Evolutionary conservation across 768 basidiomycete genomes (phyloP).

Genomic region (Lyophyllum shimeji): DNA sequence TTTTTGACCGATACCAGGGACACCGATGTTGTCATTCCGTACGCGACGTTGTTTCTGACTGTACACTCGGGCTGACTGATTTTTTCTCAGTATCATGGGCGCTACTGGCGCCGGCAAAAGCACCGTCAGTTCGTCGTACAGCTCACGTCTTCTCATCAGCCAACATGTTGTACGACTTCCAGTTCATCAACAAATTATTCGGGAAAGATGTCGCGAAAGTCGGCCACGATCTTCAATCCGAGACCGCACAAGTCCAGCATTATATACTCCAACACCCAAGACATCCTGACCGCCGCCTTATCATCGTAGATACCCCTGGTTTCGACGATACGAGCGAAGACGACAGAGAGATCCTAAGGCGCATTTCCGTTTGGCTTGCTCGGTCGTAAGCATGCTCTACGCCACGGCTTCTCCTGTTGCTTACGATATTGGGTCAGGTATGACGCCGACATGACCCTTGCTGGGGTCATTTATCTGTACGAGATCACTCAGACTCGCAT

Average conservation of each 20-base stretch:
- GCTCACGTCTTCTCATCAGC: not conserved
- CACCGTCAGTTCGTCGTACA: conserved; percentile 5
- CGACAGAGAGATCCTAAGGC: conserved; percentile 18
- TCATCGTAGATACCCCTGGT: conserved; percentile 23
- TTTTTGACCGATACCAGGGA: conserved; percentile 7
- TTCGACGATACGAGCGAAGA: conserved; percentile 19
- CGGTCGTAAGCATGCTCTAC: conserved; percentile 13
- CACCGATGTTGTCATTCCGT: conserved; percentile 18
- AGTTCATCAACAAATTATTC: not conserved
- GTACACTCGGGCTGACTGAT: not conserved
- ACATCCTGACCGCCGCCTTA: conserved; percentile 8
- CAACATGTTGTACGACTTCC: not conserved
- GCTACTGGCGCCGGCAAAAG: conserved; percentile 21
- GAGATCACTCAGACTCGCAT: conserved; percentile 16
- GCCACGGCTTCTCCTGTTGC: not conserved
- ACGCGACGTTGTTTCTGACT: not conserved
- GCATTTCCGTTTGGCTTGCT: conserved; percentile 18
- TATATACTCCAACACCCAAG: conserved; percentile 3
- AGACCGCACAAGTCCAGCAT: conserved; percentile 14
- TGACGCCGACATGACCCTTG: conserved; percentile 14
- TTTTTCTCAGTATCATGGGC: conserved; percentile 13
- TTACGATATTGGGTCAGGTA: conserved; percentile 6
- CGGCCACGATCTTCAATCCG: conserved; percentile 14
- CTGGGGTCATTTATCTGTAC: conserved; percentile 18
- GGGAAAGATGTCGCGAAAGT: conserved; percentile 3